Percentiles rank a stretch among this genome's conserved stretches.
Conservation (phyloP, 2,329 filamentous ascomycete species). For the Ophiostoma fasciatum region DNA sequence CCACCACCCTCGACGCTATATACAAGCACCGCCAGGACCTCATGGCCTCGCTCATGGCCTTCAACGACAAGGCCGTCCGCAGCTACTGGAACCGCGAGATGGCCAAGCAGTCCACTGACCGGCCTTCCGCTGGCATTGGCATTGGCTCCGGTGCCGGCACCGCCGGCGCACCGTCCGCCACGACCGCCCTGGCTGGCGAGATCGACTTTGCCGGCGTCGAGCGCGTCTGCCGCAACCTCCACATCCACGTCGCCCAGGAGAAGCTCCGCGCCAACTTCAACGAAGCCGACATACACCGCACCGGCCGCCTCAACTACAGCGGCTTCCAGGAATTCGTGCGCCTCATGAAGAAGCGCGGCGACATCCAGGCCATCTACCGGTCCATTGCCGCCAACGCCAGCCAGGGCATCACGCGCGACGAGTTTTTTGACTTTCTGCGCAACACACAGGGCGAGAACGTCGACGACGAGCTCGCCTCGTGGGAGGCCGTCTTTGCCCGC, state of each 20-base stretch:
- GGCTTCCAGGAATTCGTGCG: constrained; percentile 78
- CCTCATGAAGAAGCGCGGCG: constrained; percentile 68
- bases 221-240: constrained; percentile 72
- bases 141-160: too few relatives aligned
- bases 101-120: constrained; percentile 44
- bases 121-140: too few relatives aligned
- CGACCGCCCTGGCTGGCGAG: constrained; percentile 42
- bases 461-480: constrained; percentile 46
- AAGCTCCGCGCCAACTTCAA: constrained; percentile 62
- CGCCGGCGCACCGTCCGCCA: constrained; percentile 20
- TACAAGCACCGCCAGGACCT: constrained; percentile 75
- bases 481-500: constrained; percentile 59
- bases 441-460: constrained; percentile 64
- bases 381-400: constrained; percentile 42
- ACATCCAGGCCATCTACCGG: constrained; percentile 62
- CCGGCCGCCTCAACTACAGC: constrained; percentile 55
- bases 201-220: constrained; percentile 69
- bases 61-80: constrained; percentile 66
- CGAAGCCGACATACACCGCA: constrained; percentile 49
- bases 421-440: constrained; percentile 64
- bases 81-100: constrained; percentile 82
- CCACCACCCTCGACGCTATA: constrained; percentile 66
- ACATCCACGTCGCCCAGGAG: constrained; percentile 75
- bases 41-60: constrained; percentile 79
- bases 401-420: constrained; percentile 50